A percentile compares a stretch with the other conserved stretches of the same genome.
Conservation (phyloP, 768 basidiomycete genomes). For the Rickenella mellea region DNA sequence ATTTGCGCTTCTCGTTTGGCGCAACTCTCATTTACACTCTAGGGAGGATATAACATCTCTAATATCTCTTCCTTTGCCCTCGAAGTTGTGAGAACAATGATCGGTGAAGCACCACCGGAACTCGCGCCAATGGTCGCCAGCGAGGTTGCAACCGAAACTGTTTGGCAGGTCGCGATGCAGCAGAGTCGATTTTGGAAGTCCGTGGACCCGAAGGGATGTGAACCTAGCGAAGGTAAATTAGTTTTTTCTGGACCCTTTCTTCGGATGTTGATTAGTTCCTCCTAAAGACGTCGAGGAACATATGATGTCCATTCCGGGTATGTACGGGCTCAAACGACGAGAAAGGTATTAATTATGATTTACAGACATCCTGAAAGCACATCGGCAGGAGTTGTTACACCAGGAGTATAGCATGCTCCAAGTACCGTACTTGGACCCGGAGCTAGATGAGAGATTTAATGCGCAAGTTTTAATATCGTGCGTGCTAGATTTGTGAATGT, state of each 20-base stretch:
- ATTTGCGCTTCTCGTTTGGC: background rate
- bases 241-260: background rate
- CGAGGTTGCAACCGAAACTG: slow-evolving; percentile 78
- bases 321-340: slow-evolving; percentile 1
- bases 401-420: slow-evolving; percentile 70
- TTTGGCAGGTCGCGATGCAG: slow-evolving; percentile 78
- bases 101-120: slow-evolving; percentile 79
- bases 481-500: slow-evolving; percentile 17
- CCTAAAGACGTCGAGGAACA: slow-evolving; percentile 56
- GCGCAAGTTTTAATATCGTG: slow-evolving; percentile 88
- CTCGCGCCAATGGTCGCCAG: slow-evolving; percentile 65
- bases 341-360: slow-evolving; percentile 1
- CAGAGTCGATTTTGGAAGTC: slow-evolving; percentile 91
- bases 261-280: no score
- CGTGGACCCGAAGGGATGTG: slow-evolving; percentile 71
- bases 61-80: slow-evolving; percentile 81
- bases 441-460: slow-evolving; percentile 63
- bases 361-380: slow-evolving; percentile 77
- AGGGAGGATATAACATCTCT: slow-evolving; percentile 94
- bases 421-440: slow-evolving; percentile 61
- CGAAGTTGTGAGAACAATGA: slow-evolving; percentile 76
- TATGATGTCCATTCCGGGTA: slow-evolving; percentile 62
- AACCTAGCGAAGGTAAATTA: slow-evolving; percentile 64
- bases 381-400: slow-evolving; percentile 79
- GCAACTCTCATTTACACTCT: slow-evolving; percentile 1